Evolutionary conservation across 2,329 filamentous ascomycete genomes (phyloP).

Genomic region (Dendryphion nanum): DNA sequence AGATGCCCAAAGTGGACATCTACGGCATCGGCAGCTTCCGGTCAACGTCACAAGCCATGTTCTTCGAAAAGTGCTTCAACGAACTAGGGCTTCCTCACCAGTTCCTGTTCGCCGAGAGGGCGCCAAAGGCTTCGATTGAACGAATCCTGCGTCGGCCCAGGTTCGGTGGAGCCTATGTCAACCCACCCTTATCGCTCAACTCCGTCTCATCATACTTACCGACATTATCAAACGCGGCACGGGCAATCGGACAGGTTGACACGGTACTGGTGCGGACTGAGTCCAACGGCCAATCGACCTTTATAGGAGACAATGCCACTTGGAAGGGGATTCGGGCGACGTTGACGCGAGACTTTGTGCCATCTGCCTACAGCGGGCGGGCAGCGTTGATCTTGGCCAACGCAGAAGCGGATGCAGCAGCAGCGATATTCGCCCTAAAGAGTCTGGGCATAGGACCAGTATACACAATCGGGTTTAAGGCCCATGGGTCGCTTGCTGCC

Average conservation of each 20-base stretch:
- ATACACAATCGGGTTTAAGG: constrained; percentile 78
- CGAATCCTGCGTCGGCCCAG: constrained; percentile 68
- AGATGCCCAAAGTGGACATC: constrained; percentile 74
- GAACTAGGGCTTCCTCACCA: constrained; percentile 79
- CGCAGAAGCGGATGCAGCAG: constrained; percentile 71
- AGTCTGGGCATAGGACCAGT: constrained; percentile 75
- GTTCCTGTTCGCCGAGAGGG: constrained; percentile 71
- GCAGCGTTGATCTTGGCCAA: constrained; percentile 74
- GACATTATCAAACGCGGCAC: constrained; percentile 70
- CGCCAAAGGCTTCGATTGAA: constrained; percentile 66
- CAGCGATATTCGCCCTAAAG: constrained; percentile 74
- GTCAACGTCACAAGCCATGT: constrained; percentile 75
- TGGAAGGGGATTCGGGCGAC: constrained; percentile 86
- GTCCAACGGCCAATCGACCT: constrained; percentile 36
- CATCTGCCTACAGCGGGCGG: constrained; percentile 74
- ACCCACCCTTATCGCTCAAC: constrained; percentile 63
- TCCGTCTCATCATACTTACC: constrained; percentile 55
- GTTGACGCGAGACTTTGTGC: constrained; percentile 76
- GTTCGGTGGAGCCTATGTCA: constrained; percentile 81
- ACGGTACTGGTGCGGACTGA: constrained; percentile 67
- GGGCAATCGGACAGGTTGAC: constrained; percentile 76
- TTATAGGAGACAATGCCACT: constrained; percentile 77
- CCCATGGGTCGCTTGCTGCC: constrained; percentile 57
- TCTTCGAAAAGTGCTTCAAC: constrained; percentile 68
- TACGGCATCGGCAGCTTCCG: constrained; percentile 75